These are phyloP conservation scores for Boletus tylopilopsis DNA, from an alignment of 768 basidiomycete genomes.

Conservation along the genomic window DNA sequence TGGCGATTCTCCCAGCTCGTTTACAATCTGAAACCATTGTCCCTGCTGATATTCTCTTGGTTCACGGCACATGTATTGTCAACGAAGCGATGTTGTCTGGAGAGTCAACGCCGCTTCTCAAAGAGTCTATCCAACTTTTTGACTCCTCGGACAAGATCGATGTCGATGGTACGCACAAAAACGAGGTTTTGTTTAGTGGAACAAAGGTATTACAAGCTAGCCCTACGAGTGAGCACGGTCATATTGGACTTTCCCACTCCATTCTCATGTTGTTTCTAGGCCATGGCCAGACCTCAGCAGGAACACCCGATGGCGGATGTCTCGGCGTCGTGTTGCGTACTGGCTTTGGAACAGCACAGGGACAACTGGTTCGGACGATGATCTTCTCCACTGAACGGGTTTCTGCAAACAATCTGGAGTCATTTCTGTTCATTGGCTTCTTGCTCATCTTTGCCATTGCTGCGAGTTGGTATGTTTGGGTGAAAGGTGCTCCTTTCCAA, in stretches of 20 bases:
- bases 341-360: slow-evolving; percentile 96
- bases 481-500: slow-evolving; percentile 61
- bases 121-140: slow-evolving; percentile 89
- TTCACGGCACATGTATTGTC: slow-evolving; percentile 91
- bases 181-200: slow-evolving; percentile 87
- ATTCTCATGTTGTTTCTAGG: slow-evolving; percentile 12
- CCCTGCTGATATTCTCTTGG: slow-evolving; percentile 90
- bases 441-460: slow-evolving; percentile 96
- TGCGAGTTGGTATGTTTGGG: slow-evolving; percentile 98
- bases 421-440: slow-evolving; percentile 98
- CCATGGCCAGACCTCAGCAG: slow-evolving; percentile 38
- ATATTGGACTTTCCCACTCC: background rate
- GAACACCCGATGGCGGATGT: slow-evolving; percentile 89
- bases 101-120: slow-evolving; percentile 94
- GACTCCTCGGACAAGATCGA: slow-evolving; percentile 74
- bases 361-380: slow-evolving; percentile 97
- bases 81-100: slow-evolving; percentile 99
- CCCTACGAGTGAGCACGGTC: slow-evolving; percentile 33
- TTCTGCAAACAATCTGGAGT: slow-evolving; percentile 93
- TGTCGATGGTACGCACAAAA: slow-evolving; percentile 83
- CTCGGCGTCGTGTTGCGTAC: slow-evolving; percentile 91
- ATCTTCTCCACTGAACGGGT: slow-evolving; percentile 97
- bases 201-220: slow-evolving; percentile 93
- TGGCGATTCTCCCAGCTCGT: slow-evolving; percentile 41
- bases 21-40: slow-evolving; percentile 79